Base-by-base conservation (phyloP, 2,329 filamentous ascomycete genomes). In the Fusarium kyushuense region DNA sequence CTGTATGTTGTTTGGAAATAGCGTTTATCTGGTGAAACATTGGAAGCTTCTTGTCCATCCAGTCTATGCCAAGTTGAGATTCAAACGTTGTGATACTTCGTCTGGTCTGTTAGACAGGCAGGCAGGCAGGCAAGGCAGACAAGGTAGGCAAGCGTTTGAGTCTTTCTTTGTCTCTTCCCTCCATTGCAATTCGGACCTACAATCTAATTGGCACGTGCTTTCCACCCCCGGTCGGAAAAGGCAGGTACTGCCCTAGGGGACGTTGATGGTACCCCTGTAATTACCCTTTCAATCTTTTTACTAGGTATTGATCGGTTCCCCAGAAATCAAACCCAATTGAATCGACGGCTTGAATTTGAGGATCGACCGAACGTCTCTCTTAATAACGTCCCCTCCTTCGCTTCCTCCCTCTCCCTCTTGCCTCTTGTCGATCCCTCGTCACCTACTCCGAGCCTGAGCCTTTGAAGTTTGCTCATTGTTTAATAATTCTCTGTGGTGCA, bases 191-290 rank as follows among this genome's bases (percentile, higher is more conserved):
- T 45, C 41, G 36, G 41, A 69, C 33, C 62, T 54, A 65, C 33
- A 42, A 47, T 65, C 19, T 19, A n/a, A 65, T 58, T 64, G 54
- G 60, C 66, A 69, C 66, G 66, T 69, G 66, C 62, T 54, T 40
- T 62, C 42, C 9, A 45, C 19, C 62, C 57, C 66, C 42, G 54
- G 51, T 67, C 48, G 25, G 41, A 63, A 67, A 54, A 63, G 53
- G 66, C 53, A 69, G 48, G 65, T 63, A 69, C 47, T 63, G 66
- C 65, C 66, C 61, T 69, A 51, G 66, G 51, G 23, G 16, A 17
- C 51, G 53, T 43, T 59, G 29, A 62, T 54, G 32, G 27, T 36
- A 54, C 53, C 66, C 66, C 62, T 70, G 67, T 46, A 65, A 53
- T 54, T 70, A 56, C 61, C 32, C 47, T 51, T 48, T 51, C 33